Evolutionary conservation across 2,329 filamentous ascomycete species (phyloP), one percentile per base, ranked within the genome.

Genomic region (Penicillium sp.): DNA sequence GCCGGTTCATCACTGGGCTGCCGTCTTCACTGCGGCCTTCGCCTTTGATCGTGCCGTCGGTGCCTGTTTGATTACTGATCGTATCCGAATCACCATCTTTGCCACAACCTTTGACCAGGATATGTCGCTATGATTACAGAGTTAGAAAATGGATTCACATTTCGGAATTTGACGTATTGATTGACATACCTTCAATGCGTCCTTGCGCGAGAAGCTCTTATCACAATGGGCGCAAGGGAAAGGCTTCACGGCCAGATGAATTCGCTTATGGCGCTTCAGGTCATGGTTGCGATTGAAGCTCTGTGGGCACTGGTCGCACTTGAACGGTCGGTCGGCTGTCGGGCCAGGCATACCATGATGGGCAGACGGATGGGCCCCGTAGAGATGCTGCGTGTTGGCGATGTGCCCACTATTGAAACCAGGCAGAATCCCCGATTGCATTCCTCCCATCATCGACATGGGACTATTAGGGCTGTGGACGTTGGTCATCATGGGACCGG

Each of bases 201-300:
- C 95, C 76, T 98, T 98, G 62, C 95, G 86, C 3, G 93, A 97
- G 73, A 99, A 99, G 75, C 91, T 95, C 85, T 98, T 98, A 64
- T 96, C 93, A 75, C 95, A 99, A 72, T 90, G 90, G 7, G 83
- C 87, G 76, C 95, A 99, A 0, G 93, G 93, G 76, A 94, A 98
- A 0, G 95, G 95, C 83, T 99, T 99, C 44, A 98, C 92, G 0
- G 93, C 91, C 61, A 98, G 80, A 78, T 99, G 95, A 62, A 98
- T 98, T 54, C 93, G 84, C 83, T 97, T 97, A 77, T 99, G 95
- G 56, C 95, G 86, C 80, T 99, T 99, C 70, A 98, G 79, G 73
- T 98, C 95, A 74, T 98, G 95, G 68, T 98, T 98, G 4, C 95
- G 85, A 77, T 96, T 98, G 81, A 99, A 99, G 40, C 91, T 93